Conservation (phyloP, 495 filamentous ascomycete species). For the Hypoxylon trugodes region DNA sequence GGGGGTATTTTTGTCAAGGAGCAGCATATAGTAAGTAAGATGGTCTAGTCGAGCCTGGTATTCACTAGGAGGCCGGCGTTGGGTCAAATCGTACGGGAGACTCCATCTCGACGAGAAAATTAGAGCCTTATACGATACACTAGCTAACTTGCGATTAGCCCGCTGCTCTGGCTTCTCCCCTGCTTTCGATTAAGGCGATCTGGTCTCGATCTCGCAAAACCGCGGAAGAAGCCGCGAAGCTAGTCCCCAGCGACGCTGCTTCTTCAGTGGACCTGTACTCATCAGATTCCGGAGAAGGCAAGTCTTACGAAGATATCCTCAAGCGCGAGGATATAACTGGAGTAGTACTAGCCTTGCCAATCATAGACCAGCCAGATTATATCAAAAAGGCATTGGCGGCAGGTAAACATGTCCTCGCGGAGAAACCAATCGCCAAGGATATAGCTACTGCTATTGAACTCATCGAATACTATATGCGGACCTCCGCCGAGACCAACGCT, state of each 20-base stretch:
- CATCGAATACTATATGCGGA: constrained; percentile 65
- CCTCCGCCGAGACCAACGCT: constrained; percentile 53
- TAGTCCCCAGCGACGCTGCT: constrained; percentile 42
- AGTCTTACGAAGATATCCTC: constrained; percentile 68
- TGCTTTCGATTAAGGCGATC: constrained; percentile 64
- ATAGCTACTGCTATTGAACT: constrained; percentile 68
- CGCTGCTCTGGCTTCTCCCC: constrained; percentile 55
- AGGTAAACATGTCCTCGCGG: constrained; percentile 82
- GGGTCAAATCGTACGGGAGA: not conserved
- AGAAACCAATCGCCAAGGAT: constrained; percentile 82
- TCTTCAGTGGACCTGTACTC: constrained; percentile 61
- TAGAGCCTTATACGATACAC: not conserved
- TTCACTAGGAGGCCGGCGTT: not conserved
- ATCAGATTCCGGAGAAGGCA: constrained; percentile 65
- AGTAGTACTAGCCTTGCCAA: constrained; percentile 76
- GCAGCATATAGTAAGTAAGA: constrained; percentile 51
- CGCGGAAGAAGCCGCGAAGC: constrained; percentile 44
- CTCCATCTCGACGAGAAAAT: constrained; percentile 9
- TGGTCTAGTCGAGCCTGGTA: not conserved
- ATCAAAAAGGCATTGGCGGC: constrained; percentile 69
- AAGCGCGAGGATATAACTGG: constrained; percentile 69
- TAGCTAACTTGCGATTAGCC: constrained; percentile 50
- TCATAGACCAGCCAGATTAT: constrained; percentile 63
- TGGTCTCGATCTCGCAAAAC: constrained; percentile 68
- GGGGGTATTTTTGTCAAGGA: constrained; percentile 62